Percentiles rank a stretch among this genome's conserved stretches.
Conservation (phyloP, 345 rosid genomes). For the Nasturtium officinale region DNA sequence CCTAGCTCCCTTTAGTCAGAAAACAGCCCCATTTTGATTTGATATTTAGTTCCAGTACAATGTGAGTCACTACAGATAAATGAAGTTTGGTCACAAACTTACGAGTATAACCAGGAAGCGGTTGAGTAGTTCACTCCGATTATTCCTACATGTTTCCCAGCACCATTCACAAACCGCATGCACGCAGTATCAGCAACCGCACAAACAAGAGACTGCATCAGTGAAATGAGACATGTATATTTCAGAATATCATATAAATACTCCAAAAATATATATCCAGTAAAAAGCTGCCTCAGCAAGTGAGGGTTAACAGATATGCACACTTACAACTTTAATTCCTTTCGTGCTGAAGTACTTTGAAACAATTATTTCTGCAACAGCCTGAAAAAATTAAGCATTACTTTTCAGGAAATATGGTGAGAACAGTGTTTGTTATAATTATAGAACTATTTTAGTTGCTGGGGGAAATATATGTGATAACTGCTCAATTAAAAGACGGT, state of each 20-base stretch:
- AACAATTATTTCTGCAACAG: slow-evolving; percentile 75
- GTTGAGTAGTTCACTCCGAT: slow-evolving; percentile 81
- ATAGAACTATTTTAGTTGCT: neutral
- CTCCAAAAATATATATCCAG: neutral
- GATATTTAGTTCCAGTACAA: neutral
- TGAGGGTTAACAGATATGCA: slow-evolving; percentile 5
- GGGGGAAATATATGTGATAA: neutral
- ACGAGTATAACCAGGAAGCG: slow-evolving; percentile 87
- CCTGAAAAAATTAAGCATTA: slow-evolving; percentile 52
- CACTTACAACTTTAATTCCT: slow-evolving; percentile 74
- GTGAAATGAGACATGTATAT: slow-evolving; percentile 1
- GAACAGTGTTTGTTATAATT: slow-evolving; percentile 4
- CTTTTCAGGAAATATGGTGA: slow-evolving; percentile 7
- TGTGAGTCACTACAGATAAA: slow-evolving; percentile 13
- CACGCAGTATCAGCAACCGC: slow-evolving; percentile 85
- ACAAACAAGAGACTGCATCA: slow-evolving; percentile 67
- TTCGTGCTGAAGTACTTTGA: slow-evolving; percentile 72
- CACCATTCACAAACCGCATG: slow-evolving; percentile 75
- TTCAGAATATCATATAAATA: slow-evolving; percentile 6
- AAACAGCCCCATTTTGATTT: slow-evolving; percentile 1
- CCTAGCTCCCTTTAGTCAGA: slow-evolving; percentile 70
- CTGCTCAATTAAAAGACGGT: slow-evolving; percentile 26
- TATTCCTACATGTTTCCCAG: slow-evolving; percentile 58
- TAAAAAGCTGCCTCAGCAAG: neutral
- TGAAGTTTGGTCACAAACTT: slow-evolving; percentile 39